Conservation (phyloP, 345 rosid genomes). For the Bretschneidera sinensis region DNA sequence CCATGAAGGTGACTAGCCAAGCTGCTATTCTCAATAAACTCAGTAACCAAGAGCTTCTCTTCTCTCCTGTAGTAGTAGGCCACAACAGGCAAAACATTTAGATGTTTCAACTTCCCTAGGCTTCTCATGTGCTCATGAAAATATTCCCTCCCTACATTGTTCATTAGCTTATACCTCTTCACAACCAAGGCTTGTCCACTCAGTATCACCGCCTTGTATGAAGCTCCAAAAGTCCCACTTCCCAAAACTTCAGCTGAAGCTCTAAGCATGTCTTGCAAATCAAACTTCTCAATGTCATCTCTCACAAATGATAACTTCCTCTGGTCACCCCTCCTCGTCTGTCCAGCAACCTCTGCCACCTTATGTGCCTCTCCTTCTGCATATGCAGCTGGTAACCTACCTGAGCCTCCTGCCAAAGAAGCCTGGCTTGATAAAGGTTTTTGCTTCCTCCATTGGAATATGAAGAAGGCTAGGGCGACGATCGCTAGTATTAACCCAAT, state of each 20-base stretch:
- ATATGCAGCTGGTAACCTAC: constrained; percentile 8
- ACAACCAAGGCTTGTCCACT: constrained; percentile 46
- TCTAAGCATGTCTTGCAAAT: constrained; percentile 60
- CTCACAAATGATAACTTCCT: constrained; percentile 44
- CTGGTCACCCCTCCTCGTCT: constrained; percentile 23
- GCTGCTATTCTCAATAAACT: constrained; percentile 49
- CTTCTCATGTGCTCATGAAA: constrained; percentile 65
- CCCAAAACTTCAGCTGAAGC: constrained; percentile 82
- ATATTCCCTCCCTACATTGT: constrained; percentile 57
- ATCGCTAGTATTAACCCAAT: constrained; percentile 19
- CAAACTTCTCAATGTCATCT: constrained; percentile 50
- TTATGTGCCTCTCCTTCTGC: neutral
- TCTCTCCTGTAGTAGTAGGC: constrained; percentile 72
- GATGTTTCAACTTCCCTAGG: constrained; percentile 56
- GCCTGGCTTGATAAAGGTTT: constrained; percentile 1
- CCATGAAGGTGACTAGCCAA: constrained; percentile 75
- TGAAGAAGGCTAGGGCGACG: constrained; percentile 18
- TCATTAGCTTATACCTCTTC: constrained; percentile 80
- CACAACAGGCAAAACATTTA: constrained; percentile 43
- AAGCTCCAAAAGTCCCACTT: constrained; percentile 76
- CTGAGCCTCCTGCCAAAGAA: constrained; percentile 16
- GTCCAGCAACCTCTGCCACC: constrained; percentile 4
- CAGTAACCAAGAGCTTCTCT: constrained; percentile 63
- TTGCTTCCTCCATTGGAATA: constrained; percentile 18
- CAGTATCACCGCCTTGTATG: constrained; percentile 52